A percentile compares a stretch with the other conserved stretches of the same genome.
These are phyloP conservation scores for Penicillium chermesinum DNA, from an alignment of 495 filamentous ascomycete genomes.

Conservation along the genomic window DNA sequence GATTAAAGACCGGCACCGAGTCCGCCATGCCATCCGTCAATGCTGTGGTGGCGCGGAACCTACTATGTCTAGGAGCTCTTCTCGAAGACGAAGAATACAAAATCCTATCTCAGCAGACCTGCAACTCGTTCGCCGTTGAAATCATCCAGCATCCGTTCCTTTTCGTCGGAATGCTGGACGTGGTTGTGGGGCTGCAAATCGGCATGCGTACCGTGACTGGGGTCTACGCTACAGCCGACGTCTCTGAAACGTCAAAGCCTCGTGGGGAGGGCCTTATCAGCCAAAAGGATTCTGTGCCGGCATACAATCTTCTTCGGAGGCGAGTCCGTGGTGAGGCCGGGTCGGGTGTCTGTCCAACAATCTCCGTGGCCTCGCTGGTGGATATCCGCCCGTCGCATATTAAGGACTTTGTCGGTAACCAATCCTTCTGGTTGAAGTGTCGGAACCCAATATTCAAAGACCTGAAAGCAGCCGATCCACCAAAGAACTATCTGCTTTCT, in stretches of 20 bases:
- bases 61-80: constrained; percentile 69
- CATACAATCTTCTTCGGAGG: constrained; percentile 34
- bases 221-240: constrained; percentile 31
- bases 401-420: constrained; percentile 47
- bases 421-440: constrained; percentile 48
- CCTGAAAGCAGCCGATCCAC: constrained; percentile 33
- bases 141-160: constrained; percentile 88
- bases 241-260: constrained; percentile 3
- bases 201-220: constrained; percentile 43
- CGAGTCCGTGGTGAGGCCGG: constrained; percentile 37
- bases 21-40: constrained; percentile 85
- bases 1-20: constrained; percentile 92
- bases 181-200: constrained; percentile 67
- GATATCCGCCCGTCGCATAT: constrained; percentile 39
- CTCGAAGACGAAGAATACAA: constrained; percentile 63
- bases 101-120: constrained; percentile 63
- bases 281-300: constrained; percentile 25
- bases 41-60: constrained; percentile 73
- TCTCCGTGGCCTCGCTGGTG: constrained; percentile 31
- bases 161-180: constrained; percentile 72
- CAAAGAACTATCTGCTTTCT: constrained; percentile 42
- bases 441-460: constrained; percentile 46
- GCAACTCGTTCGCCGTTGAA: constrained; percentile 81
- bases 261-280: constrained; percentile 21
- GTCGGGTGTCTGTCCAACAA: constrained; percentile 33